Conservation (phyloP, 345 rosid genomes). For the Mallotus nudiflorus region DNA sequence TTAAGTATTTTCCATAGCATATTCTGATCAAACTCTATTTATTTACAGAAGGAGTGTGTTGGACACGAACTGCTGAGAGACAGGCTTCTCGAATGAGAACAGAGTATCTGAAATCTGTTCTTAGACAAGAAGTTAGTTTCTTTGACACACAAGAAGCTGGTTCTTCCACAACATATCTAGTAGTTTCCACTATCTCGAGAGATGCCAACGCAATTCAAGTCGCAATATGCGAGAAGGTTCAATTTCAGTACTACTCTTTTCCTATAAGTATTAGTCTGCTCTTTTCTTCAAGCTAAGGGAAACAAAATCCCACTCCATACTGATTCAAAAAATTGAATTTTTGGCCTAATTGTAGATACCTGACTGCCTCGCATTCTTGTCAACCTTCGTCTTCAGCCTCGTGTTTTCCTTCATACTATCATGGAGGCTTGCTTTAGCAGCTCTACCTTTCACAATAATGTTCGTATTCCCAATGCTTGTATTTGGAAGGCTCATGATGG, state of each 20-base stretch:
- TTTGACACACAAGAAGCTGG: slow-evolving; percentile 63
- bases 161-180: slow-evolving; percentile 59
- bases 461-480: slow-evolving; percentile 56
- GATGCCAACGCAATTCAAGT: slow-evolving; percentile 72
- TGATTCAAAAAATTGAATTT: too few species aligned
- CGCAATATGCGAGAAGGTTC: slow-evolving; percentile 63
- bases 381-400: slow-evolving; percentile 59
- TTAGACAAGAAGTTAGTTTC: slow-evolving; percentile 65
- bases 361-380: slow-evolving; percentile 46
- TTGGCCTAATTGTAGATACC: slow-evolving; percentile 47
- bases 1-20: neutral
- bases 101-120: slow-evolving; percentile 64
- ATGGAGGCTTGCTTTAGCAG: slow-evolving; percentile 59
- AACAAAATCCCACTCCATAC: too few species aligned
- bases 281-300: neutral
- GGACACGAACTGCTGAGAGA: slow-evolving; percentile 74
- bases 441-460: slow-evolving; percentile 54
- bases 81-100: slow-evolving; percentile 61
- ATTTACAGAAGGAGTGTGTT: slow-evolving; percentile 63
- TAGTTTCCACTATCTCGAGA: slow-evolving; percentile 55
- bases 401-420: slow-evolving; percentile 47
- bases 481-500: slow-evolving; percentile 71
- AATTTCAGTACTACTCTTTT: neutral
- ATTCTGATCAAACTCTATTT: neutral
- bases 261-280: too few species aligned